Base-by-base conservation (phyloP, 2,329 filamentous ascomycete genomes). In the Nectriaceae sp. region DNA sequence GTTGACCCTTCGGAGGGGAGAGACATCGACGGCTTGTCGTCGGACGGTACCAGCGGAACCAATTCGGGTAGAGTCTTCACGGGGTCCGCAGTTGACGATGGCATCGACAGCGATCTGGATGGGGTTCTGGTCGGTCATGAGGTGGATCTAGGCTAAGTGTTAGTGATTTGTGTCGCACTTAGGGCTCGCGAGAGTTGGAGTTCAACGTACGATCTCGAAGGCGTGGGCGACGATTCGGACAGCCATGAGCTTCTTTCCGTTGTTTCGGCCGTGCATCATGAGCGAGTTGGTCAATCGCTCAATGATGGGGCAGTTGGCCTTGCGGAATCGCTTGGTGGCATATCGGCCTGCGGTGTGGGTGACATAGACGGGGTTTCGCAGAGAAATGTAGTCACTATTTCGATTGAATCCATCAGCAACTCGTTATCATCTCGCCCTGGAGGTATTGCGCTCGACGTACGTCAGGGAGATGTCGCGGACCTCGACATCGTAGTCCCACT, bases 211-310 rank as follows among this genome's bases (percentile, higher is more conserved):
- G 76, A 99, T 99, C 85, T 99, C 95, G 80, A 99, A 99, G 70
- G 93, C 79, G 84, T 99, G 94, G 67, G 92, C 92, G 70, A 99
- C 92, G 68, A 99, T 99, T 80, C 94, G 91, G 77, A 97, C 93
- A 74, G 94, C 95, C 92, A 96, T 97, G 74, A 97, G 87, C 90
- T 99, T 99, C 89, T 99, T 99, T 80, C 94, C 94, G 89, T 97
- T 99, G 90, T 99, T 99, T 81, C 94, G 94, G 79, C 94, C 94
- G 88, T 99, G 96, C 93, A 97, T 97, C 95, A 99, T 99, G 76
- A 99, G 88, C 54, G 94, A 97, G 89, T 99, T 99, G 85, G 94
- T 99, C 69, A 99, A 88, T 76, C 94, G 93, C 89, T 99, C 94
- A 75, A 99, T 97, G 87, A 99, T 97, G 71, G 94, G 94, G 90